phyloP scores from a whole-genome alignment of 176 grass and related monocot species.

The Cenchrus purpureus region DNA sequence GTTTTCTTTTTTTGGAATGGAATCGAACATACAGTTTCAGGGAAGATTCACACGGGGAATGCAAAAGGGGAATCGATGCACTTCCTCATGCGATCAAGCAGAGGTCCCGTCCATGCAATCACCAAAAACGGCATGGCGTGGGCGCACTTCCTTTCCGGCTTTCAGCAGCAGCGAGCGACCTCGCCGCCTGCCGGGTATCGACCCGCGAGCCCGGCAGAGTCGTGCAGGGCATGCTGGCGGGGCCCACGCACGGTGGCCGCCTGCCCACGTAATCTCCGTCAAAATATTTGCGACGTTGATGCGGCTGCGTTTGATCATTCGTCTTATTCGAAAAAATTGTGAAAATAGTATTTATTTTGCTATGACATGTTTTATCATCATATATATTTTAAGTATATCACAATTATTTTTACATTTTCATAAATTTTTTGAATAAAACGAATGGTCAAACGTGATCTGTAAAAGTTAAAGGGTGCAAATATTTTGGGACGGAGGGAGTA shows the following conservation, averaged over 20 bases:
- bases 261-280: background rate
- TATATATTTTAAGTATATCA: too few species aligned
- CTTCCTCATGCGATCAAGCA: background rate
- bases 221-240: background rate
- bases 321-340: too few species aligned
- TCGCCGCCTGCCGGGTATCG: background rate
- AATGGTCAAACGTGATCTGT: too few species aligned
- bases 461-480: too few species aligned
- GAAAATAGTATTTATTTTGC: too few species aligned
- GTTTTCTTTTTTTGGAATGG: too few species aligned
- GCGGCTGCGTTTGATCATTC: too few species aligned
- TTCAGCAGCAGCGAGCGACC: background rate
- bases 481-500: background rate
- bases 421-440: too few species aligned
- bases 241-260: slow-evolving; percentile 14
- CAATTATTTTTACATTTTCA: too few species aligned
- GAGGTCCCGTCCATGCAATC: background rate
- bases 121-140: slow-evolving; percentile 12
- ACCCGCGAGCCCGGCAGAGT: background rate
- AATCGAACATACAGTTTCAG: background rate
- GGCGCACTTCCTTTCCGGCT: background rate
- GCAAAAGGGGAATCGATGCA: background rate
- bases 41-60: background rate
- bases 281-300: too few species aligned
- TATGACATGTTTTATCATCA: too few species aligned